phyloP scores from a whole-genome alignment of 805 yeast species.

The Candida wancherniae region DNA sequence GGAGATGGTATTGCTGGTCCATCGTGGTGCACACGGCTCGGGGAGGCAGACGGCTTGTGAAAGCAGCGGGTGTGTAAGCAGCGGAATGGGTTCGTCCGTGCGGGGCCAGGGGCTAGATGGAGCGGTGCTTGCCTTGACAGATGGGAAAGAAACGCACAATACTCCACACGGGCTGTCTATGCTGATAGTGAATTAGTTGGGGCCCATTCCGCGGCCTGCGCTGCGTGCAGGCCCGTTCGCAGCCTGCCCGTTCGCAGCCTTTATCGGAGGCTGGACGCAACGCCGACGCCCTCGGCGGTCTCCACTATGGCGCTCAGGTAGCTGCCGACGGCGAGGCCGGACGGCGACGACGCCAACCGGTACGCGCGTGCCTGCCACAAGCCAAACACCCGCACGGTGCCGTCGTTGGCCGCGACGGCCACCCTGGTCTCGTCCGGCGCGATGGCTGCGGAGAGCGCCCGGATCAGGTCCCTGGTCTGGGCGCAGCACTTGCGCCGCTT shows the following conservation, averaged over 20 bases:
- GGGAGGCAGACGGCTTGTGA: no score
- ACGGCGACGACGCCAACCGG: slow-evolving; percentile 25
- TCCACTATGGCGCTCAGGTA: slow-evolving; percentile 58
- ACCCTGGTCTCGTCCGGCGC: slow-evolving; percentile 62
- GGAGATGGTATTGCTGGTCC: slow-evolving; percentile 6
- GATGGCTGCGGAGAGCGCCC: slow-evolving; percentile 61
- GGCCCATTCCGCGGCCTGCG: no score
- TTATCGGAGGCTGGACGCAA: slow-evolving; percentile 6
- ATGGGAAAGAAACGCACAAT: no score
- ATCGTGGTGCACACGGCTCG: no score
- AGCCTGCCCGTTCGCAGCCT: no score
- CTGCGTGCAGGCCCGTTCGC: no score
- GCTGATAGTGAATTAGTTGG: no score
- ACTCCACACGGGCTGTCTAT: no score
- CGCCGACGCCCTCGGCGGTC: slow-evolving; percentile 49
- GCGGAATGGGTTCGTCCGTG: no score
- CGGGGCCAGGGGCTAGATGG: no score
- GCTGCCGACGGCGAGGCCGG: slow-evolving; percentile 30
- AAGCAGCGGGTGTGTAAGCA: no score
- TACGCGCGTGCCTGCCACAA: slow-evolving; percentile 50
- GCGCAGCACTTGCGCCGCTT: slow-evolving; percentile 48
- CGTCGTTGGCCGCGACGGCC: slow-evolving; percentile 75
- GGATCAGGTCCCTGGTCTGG: slow-evolving; percentile 40
- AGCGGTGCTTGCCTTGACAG: no score
- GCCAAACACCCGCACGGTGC: slow-evolving; percentile 68